phyloP scores from a whole-genome alignment of 2,329 filamentous ascomycete species.

The Mycosphaerella arachidis region DNA sequence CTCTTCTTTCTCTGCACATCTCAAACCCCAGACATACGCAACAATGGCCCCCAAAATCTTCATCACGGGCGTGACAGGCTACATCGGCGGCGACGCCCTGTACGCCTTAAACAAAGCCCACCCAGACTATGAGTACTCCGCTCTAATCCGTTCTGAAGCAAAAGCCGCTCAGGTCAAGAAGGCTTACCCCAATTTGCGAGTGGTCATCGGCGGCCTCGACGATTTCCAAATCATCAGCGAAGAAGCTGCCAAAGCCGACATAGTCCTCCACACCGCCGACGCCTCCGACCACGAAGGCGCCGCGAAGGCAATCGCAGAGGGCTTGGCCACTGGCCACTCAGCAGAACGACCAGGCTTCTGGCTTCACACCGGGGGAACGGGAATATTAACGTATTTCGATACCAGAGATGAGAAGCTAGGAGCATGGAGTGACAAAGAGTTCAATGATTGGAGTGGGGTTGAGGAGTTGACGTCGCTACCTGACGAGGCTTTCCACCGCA shows the following conservation, averaged over 20 bases:
- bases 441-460: constrained; percentile 58
- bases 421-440: constrained; percentile 43
- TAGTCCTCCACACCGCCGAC: constrained; percentile 48
- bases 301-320: constrained; percentile 48
- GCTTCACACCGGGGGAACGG: constrained; percentile 56
- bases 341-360: constrained; percentile 33
- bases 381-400: constrained; percentile 53
- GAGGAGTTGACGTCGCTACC: constrained; percentile 50
- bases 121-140: constrained; percentile 48
- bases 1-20: background rate
- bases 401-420: constrained; percentile 45
- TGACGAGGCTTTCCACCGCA: constrained; percentile 57
- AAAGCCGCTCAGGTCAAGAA: constrained; percentile 42
- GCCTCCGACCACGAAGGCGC: constrained; percentile 46
- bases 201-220: constrained; percentile 51
- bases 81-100: constrained; percentile 46
- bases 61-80: constrained; percentile 36
- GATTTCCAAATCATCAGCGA: constrained; percentile 42
- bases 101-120: constrained; percentile 43
- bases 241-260: constrained; percentile 48
- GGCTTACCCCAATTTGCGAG: constrained; percentile 36
- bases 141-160: constrained; percentile 47
- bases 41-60: constrained; percentile 1
- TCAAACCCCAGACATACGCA: background rate
- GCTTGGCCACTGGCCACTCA: constrained; percentile 46